Evolutionary conservation across 768 basidiomycete genomes (phyloP).

Genomic region (Amanita fuliginea): DNA sequence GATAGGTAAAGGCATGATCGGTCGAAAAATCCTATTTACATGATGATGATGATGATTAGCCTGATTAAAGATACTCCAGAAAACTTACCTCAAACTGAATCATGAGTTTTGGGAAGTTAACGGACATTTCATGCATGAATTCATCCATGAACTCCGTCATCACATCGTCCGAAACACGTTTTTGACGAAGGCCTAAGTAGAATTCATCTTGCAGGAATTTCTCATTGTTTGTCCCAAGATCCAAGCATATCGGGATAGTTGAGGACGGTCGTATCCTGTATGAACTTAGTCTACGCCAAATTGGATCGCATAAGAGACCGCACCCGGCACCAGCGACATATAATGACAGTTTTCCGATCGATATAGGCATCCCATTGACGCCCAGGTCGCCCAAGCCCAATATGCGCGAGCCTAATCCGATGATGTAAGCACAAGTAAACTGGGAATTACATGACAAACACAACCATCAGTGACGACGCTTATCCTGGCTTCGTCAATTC

Average conservation of each 20-base stretch:
- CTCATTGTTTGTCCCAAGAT: conserved; percentile 85
- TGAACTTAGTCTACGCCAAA: neutral
- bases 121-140: conserved; percentile 77
- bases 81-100: conserved; percentile 69
- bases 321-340: conserved; percentile 88
- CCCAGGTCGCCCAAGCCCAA: conserved; percentile 82
- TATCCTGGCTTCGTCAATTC: conserved; percentile 68
- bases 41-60: neutral
- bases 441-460: neutral
- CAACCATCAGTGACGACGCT: conserved; percentile 86
- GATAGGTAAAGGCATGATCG: conserved; percentile 82
- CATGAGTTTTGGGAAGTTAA: conserved; percentile 68
- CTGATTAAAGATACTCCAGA: neutral
- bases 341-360: conserved; percentile 86
- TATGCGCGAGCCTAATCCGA: conserved; percentile 61
- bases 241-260: conserved; percentile 75
- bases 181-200: conserved; percentile 78
- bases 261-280: conserved; percentile 63
- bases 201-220: conserved; percentile 74
- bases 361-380: conserved; percentile 79
- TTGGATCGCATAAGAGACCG: conserved; percentile 10
- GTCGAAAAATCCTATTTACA: conserved; percentile 85
- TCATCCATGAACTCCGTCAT: conserved; percentile 86
- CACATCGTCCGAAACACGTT: conserved; percentile 48
- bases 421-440: conserved; percentile 11